Conservation (phyloP, 768 basidiomycete species). For the Rickenella mellea region DNA sequence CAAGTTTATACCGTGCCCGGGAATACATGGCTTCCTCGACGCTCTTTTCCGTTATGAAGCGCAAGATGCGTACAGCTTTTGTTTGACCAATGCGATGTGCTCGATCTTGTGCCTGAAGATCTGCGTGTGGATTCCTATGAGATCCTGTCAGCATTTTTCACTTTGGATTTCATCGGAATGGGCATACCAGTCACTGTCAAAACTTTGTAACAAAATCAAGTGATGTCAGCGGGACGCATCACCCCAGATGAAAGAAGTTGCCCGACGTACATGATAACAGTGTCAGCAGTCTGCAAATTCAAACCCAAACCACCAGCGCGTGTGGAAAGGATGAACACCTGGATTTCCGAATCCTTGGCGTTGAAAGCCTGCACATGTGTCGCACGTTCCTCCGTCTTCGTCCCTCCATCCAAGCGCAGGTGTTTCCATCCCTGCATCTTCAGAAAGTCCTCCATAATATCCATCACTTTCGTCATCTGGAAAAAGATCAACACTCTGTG, state of each 20-base stretch:
- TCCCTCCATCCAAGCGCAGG: constrained; percentile 91
- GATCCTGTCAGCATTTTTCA: too few species aligned
- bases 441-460: constrained; percentile 94
- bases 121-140: constrained; percentile 91
- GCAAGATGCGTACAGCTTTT: constrained; percentile 90
- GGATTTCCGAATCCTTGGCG: constrained; percentile 77
- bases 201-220: constrained; percentile 30
- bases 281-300: constrained; percentile 94
- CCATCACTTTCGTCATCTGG: constrained; percentile 99
- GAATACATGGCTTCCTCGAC: constrained; percentile 98
- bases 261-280: constrained; percentile 78
- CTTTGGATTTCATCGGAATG: too few species aligned
- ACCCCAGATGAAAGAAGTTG: background rate
- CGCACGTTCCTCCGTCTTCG: constrained; percentile 92
- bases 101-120: constrained; percentile 98
- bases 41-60: constrained; percentile 96
- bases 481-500: constrained; percentile 98
- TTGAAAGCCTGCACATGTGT: constrained; percentile 82
- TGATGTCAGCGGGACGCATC: too few species aligned
- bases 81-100: constrained; percentile 99
- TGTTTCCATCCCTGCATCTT: constrained; percentile 81
- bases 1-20: constrained; percentile 89
- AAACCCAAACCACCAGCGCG: constrained; percentile 89
- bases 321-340: constrained; percentile 90
- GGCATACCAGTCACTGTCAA: constrained; percentile 65